Percentiles rank a stretch among this genome's conserved stretches.
phyloP scores from a whole-genome alignment of 2,329 filamentous ascomycete genomes.

The Penicillium sp. region DNA sequence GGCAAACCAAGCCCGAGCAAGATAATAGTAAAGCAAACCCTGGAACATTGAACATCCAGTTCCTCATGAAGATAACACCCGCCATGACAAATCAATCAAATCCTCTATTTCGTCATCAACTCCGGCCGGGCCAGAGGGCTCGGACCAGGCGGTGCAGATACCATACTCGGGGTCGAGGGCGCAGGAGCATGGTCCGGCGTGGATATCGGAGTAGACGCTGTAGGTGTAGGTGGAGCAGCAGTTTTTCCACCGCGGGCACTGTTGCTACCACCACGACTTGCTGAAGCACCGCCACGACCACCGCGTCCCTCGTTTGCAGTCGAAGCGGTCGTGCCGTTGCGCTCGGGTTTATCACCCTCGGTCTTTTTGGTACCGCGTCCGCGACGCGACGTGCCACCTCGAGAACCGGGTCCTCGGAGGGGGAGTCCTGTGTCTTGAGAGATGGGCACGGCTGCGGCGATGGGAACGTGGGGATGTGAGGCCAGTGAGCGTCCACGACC shows the following conservation, averaged over 20 bases:
- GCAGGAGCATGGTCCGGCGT: slow-evolving; percentile 28
- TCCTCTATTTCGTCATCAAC: slow-evolving; percentile 30
- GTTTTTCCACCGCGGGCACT: slow-evolving; percentile 32
- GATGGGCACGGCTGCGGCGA: slow-evolving; percentile 79
- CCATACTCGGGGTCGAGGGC: slow-evolving; percentile 21
- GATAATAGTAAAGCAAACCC: not conserved
- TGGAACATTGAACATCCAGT: not conserved
- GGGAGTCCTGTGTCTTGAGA: slow-evolving; percentile 86
- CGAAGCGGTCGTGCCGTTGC: slow-evolving; percentile 43
- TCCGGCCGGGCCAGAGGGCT: slow-evolving; percentile 22
- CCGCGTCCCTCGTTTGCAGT: slow-evolving; percentile 29
- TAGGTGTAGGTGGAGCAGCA: slow-evolving; percentile 1
- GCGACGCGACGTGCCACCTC: slow-evolving; percentile 75
- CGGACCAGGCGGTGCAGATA: slow-evolving; percentile 1
- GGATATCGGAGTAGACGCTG: not conserved
- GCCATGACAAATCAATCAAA: slow-evolving; percentile 2
- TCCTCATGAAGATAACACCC: slow-evolving; percentile 1
- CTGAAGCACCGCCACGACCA: slow-evolving; percentile 28
- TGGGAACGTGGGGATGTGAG: slow-evolving; percentile 72
- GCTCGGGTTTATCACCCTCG: slow-evolving; percentile 76
- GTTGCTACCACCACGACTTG: slow-evolving; percentile 29
- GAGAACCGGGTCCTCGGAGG: slow-evolving; percentile 68
- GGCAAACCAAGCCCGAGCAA: not conserved
- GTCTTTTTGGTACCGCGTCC: slow-evolving; percentile 85
- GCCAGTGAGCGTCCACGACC: slow-evolving; percentile 57